These are phyloP conservation scores for Rubroboletus pulcherrimus DNA, from an alignment of 768 basidiomycete species.

Conservation along the genomic window DNA sequence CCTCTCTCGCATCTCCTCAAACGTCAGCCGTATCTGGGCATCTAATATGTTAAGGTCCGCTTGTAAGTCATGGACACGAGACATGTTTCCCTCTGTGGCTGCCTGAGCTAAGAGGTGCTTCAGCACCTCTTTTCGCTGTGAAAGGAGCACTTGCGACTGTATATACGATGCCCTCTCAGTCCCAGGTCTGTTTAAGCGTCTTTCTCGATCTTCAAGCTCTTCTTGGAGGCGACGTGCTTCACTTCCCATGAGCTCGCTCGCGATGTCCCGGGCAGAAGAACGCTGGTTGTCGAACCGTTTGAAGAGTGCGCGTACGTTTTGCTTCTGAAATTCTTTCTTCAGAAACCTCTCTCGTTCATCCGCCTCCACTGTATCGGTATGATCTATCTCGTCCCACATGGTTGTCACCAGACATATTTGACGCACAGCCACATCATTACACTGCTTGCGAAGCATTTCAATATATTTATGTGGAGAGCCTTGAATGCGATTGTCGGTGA, in stretches of 20 bases:
- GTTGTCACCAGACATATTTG: constrained; percentile 7
- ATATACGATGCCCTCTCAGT: background rate
- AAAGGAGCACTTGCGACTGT: background rate
- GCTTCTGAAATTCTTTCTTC: background rate
- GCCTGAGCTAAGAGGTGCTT: background rate
- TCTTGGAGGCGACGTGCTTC: background rate
- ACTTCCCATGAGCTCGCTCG: background rate
- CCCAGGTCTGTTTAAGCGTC: background rate
- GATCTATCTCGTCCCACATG: constrained; percentile 7
- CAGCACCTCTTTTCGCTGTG: background rate
- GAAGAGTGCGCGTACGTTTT: background rate
- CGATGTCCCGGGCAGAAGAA: constrained; percentile 1
- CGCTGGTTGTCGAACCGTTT: constrained; percentile 3
- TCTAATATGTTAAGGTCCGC: constrained; percentile 1
- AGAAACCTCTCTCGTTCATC: background rate
- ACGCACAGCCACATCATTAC: background rate
- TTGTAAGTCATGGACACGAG: background rate
- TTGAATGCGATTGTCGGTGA: constrained; percentile 8
- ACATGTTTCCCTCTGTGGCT: background rate
- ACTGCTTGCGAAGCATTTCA: background rate
- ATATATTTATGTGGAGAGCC: background rate
- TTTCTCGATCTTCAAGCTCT: constrained; percentile 1
- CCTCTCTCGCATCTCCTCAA: constrained; percentile 2
- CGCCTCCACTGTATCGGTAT: background rate
- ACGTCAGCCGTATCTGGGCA: background rate